These are phyloP conservation scores for Cornus florida DNA, from an alignment of 148 eudicot genomes.

Conservation along the genomic window DNA sequence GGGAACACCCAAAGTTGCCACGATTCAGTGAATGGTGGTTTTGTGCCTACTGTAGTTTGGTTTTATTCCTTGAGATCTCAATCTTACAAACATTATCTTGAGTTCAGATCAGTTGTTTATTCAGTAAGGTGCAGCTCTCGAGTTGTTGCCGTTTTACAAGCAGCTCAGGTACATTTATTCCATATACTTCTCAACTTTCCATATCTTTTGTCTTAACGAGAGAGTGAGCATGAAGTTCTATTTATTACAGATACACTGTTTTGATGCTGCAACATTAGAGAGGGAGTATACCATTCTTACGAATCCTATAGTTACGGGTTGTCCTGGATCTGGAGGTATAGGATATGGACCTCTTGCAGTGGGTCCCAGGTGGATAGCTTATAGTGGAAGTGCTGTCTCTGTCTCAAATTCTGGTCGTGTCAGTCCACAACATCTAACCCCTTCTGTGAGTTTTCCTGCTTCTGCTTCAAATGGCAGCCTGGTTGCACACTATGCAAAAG, in stretches of 20 bases:
- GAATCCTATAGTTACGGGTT: conserved; percentile 57
- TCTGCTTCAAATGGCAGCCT: conserved; percentile 60
- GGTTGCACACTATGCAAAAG: conserved; percentile 80
- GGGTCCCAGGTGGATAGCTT: conserved; percentile 94
- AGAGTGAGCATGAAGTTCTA: background rate
- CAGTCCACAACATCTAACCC: conserved; percentile 60
- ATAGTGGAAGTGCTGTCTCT: conserved; percentile 64
- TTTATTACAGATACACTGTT: conserved; percentile 69
- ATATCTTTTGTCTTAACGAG: background rate
- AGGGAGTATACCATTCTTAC: conserved; percentile 70
- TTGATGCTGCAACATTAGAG: conserved; percentile 77
- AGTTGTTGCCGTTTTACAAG: conserved; percentile 69
- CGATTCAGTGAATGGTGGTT: conserved; percentile 36
- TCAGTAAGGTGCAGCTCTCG: conserved; percentile 79
- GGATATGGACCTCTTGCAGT: conserved; percentile 90
- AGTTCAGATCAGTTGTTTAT: conserved; percentile 66
- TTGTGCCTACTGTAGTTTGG: conserved; percentile 54
- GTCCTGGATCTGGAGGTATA: conserved; percentile 48
- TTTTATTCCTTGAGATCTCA: conserved; percentile 75
- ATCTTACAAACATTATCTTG: conserved; percentile 54
- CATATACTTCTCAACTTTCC: background rate
- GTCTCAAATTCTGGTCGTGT: conserved; percentile 50
- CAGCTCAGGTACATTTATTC: conserved; percentile 62
- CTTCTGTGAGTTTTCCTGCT: conserved; percentile 41
- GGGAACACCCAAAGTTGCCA: conserved; percentile 36